Base-by-base conservation (phyloP, 1,284 basidiomycete genomes). In the Laetiporus sulphureus region DNA sequence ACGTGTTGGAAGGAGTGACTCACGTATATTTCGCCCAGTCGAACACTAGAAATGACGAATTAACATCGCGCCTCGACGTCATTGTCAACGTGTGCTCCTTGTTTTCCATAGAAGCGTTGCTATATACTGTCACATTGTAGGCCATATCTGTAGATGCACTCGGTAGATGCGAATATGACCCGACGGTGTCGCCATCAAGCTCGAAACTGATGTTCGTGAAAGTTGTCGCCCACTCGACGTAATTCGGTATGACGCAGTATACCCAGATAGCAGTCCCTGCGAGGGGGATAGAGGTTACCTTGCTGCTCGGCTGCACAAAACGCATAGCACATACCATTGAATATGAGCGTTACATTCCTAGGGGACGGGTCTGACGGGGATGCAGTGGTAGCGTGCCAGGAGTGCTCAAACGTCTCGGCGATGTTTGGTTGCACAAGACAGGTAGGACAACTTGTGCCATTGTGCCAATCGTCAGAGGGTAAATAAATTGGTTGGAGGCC, bases 401-500 rank as follows among this genome's bases (percentile, higher is more conserved):
- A 29, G 4, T 11, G 4, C 12, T 19, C 13, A 19, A 38, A 38
- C 3, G 27, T 31, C 3, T 30, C 24, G 3, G 22, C 16, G 3
- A 18, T 6, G 3, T 30, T 19, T 4, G 36, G 36, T 13, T 21
- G 36, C 7, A 18, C 25, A 7, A 5, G 2, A 15, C 36, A 38
- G 11, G 4, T 12, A 30, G n/a, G 13, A 19, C 36, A 38, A 10
- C 2, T 21, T 11, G 25, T 24, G 11, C 36, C 36, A 7, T 38
- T 12, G 27, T 30, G 27, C 50, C 52, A 55, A 5, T 15, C 39
- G 13, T 13, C 8, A 1, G 18, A n/a, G 2, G 45, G 45, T 4
- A 25, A 36, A 32, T 53, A 56, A 2, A 27, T 7, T 7, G 54
- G 54, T 16, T 37, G 10, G 8, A 44, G 1, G 4, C 46, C 49